Conservation (phyloP, 2,329 filamentous ascomycete genomes). For the Paraconiothyrium sp. region DNA sequence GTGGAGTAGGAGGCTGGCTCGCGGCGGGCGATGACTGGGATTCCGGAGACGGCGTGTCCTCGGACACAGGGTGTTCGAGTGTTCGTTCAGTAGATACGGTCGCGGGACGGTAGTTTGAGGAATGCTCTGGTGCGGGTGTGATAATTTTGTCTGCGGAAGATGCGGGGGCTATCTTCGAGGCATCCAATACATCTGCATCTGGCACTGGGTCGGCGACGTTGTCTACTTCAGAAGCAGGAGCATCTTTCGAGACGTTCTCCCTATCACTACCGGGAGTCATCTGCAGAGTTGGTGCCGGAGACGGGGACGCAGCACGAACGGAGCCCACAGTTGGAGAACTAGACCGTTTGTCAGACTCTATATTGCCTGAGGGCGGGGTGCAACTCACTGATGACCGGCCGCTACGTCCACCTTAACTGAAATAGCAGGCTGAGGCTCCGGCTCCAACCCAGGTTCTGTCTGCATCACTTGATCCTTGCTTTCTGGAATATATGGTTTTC, state of each 20-base stretch:
- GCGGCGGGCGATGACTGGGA: neutral
- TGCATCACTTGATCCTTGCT: neutral
- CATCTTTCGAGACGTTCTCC: neutral
- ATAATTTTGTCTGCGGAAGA: neutral
- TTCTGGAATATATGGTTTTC: conserved; percentile 20
- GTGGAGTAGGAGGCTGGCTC: neutral
- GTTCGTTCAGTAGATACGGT: neutral
- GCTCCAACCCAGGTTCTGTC: neutral
- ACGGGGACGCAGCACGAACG: neutral
- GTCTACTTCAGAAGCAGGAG: neutral
- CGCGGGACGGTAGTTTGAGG: neutral
- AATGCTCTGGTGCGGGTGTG: neutral
- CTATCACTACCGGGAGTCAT: neutral
- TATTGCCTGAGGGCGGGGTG: neutral
- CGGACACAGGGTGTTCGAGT: neutral
- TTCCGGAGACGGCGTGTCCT: neutral
- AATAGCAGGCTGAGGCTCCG: too few species aligned
- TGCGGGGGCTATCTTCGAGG: neutral
- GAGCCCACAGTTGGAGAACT: neutral
- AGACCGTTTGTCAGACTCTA: neutral
- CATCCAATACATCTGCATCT: neutral
- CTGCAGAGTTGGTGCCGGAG: neutral
- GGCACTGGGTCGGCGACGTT: neutral
- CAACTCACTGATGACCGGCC: neutral
- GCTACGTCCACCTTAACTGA: neutral